Conservation (phyloP, 2,329 filamentous ascomycete species). For the Phyllosticta capitalensis region DNA sequence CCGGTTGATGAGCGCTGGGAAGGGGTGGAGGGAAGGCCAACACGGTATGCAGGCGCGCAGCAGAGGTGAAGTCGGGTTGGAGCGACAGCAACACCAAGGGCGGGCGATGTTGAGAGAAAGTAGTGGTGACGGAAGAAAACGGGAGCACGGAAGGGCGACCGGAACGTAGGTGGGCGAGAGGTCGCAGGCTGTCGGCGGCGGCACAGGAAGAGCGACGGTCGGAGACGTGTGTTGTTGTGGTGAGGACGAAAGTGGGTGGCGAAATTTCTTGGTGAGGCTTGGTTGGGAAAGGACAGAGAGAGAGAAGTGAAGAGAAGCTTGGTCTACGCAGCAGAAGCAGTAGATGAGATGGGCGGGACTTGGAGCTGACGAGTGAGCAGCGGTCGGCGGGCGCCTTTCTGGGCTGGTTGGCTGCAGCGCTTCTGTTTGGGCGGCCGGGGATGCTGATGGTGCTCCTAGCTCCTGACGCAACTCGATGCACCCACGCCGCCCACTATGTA, state of each 20-base stretch:
- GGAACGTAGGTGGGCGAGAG: neutral
- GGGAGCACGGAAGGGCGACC: neutral
- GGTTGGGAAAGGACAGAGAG: no score
- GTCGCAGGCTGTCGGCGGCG: neutral
- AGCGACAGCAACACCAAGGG: neutral
- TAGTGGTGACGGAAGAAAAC: constrained; percentile 3
- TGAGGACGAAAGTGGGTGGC: no score
- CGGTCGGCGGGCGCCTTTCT: neutral
- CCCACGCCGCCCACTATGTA: no score
- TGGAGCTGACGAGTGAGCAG: neutral
- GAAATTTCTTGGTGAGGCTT: no score
- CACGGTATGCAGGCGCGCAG: constrained; percentile 4
- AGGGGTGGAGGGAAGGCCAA: constrained; percentile 6
- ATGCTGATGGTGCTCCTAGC: neutral
- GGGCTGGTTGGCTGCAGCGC: neutral
- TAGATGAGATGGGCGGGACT: neutral
- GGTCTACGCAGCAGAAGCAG: neutral
- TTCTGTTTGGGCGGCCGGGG: neutral
- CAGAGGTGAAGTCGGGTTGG: neutral
- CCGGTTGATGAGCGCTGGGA: constrained; percentile 9
- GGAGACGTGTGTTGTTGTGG: neutral
- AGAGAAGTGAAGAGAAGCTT: neutral
- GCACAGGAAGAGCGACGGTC: neutral
- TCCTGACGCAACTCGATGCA: neutral
- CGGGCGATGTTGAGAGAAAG: no score